Base-by-base conservation (phyloP, 2,329 filamentous ascomycete species). In the Fusarium sp. region DNA sequence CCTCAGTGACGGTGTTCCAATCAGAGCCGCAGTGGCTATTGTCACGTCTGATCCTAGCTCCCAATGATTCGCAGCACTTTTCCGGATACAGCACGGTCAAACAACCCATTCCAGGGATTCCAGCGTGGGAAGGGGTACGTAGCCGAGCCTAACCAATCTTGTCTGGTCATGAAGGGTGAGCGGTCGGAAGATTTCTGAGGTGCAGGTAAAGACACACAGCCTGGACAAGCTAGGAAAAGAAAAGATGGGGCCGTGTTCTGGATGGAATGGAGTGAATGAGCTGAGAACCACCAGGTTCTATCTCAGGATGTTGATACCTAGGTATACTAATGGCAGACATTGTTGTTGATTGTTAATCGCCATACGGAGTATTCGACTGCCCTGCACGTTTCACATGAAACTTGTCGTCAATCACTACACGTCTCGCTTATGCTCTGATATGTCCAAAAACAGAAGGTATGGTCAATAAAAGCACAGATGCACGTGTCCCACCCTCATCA, bases 51-150 rank as follows among this genome's bases (percentile, higher is more conserved):
- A 38, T 61, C 61, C 61, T 58, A 66, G 70, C 51, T 66, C 47
- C 52, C 56, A 68, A 62, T 48, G 58, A 60, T 68, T 58, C 59
- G 42, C 72, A 73, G 65, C 67, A 74, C 44, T 62, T 75, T 74
- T 30, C 74, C 74, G 48, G 48, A 71, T 76, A 39, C 61, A 72
- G 70, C 59, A 59, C 58, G 44, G 63, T 70, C 75, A 75, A 66
- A 72, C 71, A 67, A 50, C 36, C 44, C 60, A 67, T 36, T 64
- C 57, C 45, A 67, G 59, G 67, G 66, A 64, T 69, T 48, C 20
- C 36, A n/a, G 36, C n/a, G 28, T 32, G 30, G 28, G 41, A 59
- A 48, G 59, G 64, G 58, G 32, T 4, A 34, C 32, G 32, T 47
- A 63, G 34, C 26, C 62, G 45, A 62, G 45, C n/a, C 68, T 63